A percentile compares a stretch with the other conserved stretches of the same genome.
Conservation (phyloP, 177 flowering plant species). For the Vitis hybrid region DNA sequence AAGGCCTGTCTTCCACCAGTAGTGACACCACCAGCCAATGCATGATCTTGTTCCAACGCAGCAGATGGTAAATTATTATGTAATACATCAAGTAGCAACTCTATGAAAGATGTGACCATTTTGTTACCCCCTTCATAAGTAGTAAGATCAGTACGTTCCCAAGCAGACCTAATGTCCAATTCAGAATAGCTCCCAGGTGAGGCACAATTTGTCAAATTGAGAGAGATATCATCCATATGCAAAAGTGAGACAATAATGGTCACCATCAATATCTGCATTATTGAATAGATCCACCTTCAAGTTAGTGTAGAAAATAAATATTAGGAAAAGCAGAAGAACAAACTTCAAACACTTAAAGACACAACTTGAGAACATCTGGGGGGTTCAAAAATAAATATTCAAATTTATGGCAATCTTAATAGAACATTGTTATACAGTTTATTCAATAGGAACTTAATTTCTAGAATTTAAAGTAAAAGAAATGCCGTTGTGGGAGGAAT, state of each 20-base stretch:
- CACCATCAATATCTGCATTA: constrained; percentile 83
- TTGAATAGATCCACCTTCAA: background rate
- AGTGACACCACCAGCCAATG: constrained; percentile 31
- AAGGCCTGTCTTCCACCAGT: constrained; percentile 64
- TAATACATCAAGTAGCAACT: constrained; percentile 64
- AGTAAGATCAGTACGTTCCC: constrained; percentile 37
- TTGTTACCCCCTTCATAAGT: constrained; percentile 54
- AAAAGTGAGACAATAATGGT: constrained; percentile 80
- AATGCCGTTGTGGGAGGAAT: too few species aligned
- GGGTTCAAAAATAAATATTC: background rate
- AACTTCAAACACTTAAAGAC: background rate
- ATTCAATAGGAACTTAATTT: too few species aligned
- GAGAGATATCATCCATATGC: constrained; percentile 74
- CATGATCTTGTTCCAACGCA: constrained; percentile 39
- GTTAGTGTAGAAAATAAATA: background rate
- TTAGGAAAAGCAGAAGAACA: background rate
- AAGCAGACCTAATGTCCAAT: constrained; percentile 21
- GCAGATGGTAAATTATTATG: constrained; percentile 54
- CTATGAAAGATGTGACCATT: constrained; percentile 75
- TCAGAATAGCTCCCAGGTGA: constrained; percentile 37
- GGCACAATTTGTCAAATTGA: constrained; percentile 40
- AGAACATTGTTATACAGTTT: too few species aligned
- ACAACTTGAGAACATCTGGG: background rate
- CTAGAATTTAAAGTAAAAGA: too few species aligned
- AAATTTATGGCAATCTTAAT: too few species aligned